Evolutionary conservation across 208 protist genomes (phyloP).

Genomic region (Trypanosoma melophagium): DNA sequence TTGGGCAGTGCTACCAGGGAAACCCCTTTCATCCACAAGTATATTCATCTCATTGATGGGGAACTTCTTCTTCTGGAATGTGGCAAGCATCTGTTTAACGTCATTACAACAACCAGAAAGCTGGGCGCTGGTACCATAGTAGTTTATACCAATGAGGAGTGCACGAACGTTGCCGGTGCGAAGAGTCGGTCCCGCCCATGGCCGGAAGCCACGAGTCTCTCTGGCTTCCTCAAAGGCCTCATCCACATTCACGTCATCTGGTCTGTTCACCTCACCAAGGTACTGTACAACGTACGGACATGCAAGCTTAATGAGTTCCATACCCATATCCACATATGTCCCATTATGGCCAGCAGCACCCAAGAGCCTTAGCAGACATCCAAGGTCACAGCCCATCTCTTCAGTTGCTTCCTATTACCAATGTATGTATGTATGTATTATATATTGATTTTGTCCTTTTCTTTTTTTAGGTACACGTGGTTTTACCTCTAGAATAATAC

Average conservation of each 20-base stretch:
- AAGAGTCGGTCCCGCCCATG: slow-evolving; percentile 29
- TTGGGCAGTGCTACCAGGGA: slow-evolving; percentile 38
- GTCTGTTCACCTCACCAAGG: slow-evolving; percentile 41
- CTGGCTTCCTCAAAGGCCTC: slow-evolving; percentile 50
- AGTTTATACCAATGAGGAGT: slow-evolving; percentile 82
- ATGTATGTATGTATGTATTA: no score
- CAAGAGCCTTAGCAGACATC: slow-evolving; percentile 38
- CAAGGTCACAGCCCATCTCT: slow-evolving; percentile 38
- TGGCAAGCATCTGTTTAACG: slow-evolving; percentile 49
- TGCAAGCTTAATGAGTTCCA: slow-evolving; percentile 38
- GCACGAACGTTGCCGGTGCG: slow-evolving; percentile 36
- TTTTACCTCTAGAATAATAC: no score
- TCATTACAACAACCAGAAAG: slow-evolving; percentile 80
- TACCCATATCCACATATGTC: slow-evolving; percentile 37
- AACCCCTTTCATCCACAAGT: slow-evolving; percentile 65
- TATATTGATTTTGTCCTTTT: no score
- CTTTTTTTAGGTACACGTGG: no score
- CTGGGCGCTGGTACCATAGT: slow-evolving; percentile 55
- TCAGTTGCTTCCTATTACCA: no score
- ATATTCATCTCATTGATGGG: slow-evolving; percentile 54
- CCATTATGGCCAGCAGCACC: slow-evolving; percentile 22
- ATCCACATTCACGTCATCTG: slow-evolving; percentile 38
- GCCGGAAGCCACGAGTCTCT: slow-evolving; percentile 34
- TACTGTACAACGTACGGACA: slow-evolving; percentile 56
- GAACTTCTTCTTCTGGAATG: slow-evolving; percentile 55